Conservation (phyloP, 164 flowering plant species). For the Amborella trichopoda region DNA sequence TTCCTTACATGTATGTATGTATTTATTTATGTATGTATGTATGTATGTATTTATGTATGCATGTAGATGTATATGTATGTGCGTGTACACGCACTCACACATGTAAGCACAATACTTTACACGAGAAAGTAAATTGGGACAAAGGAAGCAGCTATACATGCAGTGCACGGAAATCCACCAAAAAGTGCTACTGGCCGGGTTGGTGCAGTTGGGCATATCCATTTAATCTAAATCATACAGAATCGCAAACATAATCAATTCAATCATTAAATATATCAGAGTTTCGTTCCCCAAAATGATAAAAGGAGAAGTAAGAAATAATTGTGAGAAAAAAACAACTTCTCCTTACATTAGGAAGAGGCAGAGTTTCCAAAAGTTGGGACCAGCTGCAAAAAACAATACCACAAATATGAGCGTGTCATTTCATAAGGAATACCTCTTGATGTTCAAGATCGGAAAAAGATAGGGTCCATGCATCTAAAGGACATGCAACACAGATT, state of each 20-base stretch:
- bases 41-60: too few relatives aligned
- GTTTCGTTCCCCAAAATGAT: not conserved
- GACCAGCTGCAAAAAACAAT: conserved; percentile 55
- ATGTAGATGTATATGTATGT: conserved; percentile 1
- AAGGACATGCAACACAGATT: not conserved
- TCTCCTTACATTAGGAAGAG: conserved; percentile 63
- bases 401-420: conserved; percentile 2
- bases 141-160: conserved; percentile 17
- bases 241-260: not conserved
- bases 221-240: conserved; percentile 32
- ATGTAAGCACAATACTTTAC: not conserved
- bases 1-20: too few relatives aligned
- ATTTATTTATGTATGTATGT: too few relatives aligned
- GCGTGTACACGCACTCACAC: not conserved
- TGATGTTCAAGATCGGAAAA: not conserved
- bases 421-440: not conserved
- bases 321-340: not conserved
- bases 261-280: not conserved
- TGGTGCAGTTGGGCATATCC: conserved; percentile 67
- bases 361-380: conserved; percentile 55
- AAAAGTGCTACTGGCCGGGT: conserved; percentile 38
- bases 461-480: not conserved
- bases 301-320: not conserved
- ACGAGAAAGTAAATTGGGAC: not conserved
- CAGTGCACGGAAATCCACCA: conserved; percentile 65